Evolutionary conservation across 768 basidiomycete species (phyloP), one percentile per base, ranked within the genome.

Genomic region (Russula virescens): DNA sequence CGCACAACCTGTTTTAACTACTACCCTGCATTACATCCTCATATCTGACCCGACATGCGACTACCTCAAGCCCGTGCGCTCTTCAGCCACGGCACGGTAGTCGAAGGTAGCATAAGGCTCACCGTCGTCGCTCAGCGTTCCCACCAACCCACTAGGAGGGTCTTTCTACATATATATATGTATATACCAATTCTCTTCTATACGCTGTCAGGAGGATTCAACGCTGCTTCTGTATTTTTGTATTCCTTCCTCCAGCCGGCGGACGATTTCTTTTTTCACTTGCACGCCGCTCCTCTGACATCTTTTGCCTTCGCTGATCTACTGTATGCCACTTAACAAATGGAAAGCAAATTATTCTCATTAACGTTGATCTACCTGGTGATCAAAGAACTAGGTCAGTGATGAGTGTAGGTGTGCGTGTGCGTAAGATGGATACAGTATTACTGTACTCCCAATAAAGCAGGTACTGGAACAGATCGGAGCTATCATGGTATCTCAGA

Each of bases 121-220:
- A 57, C 14, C n/a, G 8, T 35, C 52, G 23, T 52, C 51, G 9
- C 46, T 48, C 25, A 48, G 35, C 21, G 31, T 34, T 21, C 31
- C 10, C 42, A 34, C 43, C 31, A n/a, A 18, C 31, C 10, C 42
- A 34, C 28, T n/a, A n/a, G 18, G 55, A 21, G 45, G 26, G 26
- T 43, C 43, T 21, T 55, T 16, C 42, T 38, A 16, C 43, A 48
- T 48, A 35, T 51, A 55, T 54, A 42, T 54, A 10, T 45, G 45
- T 56, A 56, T 57, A 57, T 57, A 57, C 56, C 56, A 46, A 19
- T 16, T 45, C n/a, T 21, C 26, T 31, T 45, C 43, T 46, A 31
- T 56, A 16, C 21, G 18, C 2, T 21, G 16, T 25, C 5, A n/a
- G 19, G 43, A 56, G 45, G 45, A 21, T 1, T 23, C n/a, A 45